These are phyloP conservation scores for Hyphodiscus sp. DNA, from an alignment of 2,329 filamentous ascomycete genomes.

Conservation along the genomic window DNA sequence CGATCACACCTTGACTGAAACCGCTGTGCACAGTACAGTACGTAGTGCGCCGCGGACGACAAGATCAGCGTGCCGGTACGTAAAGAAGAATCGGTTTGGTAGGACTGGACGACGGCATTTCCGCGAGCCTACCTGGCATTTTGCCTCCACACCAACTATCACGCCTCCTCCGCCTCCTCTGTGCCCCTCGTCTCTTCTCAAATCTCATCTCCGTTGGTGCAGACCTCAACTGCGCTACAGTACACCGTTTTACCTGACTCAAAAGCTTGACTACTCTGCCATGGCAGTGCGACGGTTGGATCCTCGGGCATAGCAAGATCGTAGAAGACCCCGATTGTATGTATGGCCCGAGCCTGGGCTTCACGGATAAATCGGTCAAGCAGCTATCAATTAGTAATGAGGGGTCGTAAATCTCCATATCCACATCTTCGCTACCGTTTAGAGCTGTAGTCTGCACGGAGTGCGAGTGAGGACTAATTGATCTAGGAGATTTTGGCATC, in stretches of 20 bases:
- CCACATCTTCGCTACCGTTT: too few relatives aligned
- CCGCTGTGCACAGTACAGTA: too few relatives aligned
- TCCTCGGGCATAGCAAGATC: not conserved
- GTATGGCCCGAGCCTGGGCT: not conserved
- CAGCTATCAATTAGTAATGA: not conserved
- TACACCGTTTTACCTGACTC: constrained; percentile 1
- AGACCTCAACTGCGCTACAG: constrained; percentile 6
- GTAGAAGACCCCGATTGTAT: not conserved
- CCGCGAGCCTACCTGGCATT: constrained; percentile 14
- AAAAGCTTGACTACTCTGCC: not conserved
- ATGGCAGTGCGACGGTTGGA: not conserved
- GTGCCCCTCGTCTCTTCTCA: too few relatives aligned
- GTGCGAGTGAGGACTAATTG: too few relatives aligned
- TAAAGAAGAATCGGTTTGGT: not conserved
- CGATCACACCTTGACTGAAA: not conserved
- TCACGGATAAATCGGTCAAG: not conserved
- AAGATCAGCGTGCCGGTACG: too few relatives aligned
- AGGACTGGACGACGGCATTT: constrained; percentile 15
- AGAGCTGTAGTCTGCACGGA: too few relatives aligned
- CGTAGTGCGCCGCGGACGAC: constrained; percentile 1
- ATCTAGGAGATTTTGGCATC: too few relatives aligned
- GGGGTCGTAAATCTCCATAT: too few relatives aligned
- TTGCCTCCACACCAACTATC: constrained; percentile 2
- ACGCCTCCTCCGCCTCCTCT: constrained; percentile 1
- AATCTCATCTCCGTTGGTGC: constrained; percentile 25